A percentile compares a stretch with the other conserved stretches of the same genome.
Conservation (phyloP, 768 basidiomycete species). For the Mycena epipterygia region DNA sequence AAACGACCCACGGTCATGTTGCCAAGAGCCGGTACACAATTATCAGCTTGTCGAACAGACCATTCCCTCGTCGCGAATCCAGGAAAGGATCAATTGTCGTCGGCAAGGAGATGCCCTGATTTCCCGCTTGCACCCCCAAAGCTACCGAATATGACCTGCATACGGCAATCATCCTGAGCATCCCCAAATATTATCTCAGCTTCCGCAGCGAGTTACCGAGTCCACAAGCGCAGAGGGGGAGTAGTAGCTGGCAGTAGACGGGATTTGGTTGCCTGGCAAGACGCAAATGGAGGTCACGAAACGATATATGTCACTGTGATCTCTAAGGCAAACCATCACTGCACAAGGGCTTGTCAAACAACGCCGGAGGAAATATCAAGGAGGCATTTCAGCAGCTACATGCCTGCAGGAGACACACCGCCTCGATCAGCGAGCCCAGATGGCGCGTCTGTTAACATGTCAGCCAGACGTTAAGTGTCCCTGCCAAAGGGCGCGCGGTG, state of each 20-base stretch:
- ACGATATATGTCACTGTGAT: constrained; percentile 31
- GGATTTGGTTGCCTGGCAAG: background rate
- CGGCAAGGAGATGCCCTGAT: constrained; percentile 71
- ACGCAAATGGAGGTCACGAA: constrained; percentile 35
- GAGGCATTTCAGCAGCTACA: background rate
- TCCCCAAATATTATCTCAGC: background rate
- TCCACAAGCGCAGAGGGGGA: background rate
- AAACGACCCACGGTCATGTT: constrained; percentile 71
- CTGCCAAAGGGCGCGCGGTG: constrained; percentile 15
- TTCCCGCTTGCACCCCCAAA: constrained; percentile 46
- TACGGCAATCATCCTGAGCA: constrained; percentile 11
- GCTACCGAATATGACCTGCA: constrained; percentile 24
- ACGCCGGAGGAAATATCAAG: constrained; percentile 17
- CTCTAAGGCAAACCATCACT: constrained; percentile 27
- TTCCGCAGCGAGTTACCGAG: background rate
- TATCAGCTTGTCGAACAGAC: constrained; percentile 53
- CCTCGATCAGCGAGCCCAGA: constrained; percentile 21
- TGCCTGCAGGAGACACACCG: constrained; percentile 20
- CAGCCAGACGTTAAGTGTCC: constrained; percentile 17
- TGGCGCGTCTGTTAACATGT: constrained; percentile 25
- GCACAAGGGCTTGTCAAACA: constrained; percentile 23
- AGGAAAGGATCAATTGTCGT: constrained; percentile 63
- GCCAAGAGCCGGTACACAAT: constrained; percentile 58
- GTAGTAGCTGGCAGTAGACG: background rate
- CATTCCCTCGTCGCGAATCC: constrained; percentile 56